Base-by-base conservation (phyloP, 2,329 filamentous ascomycete genomes). In the Aspergillus viridinutans region DNA sequence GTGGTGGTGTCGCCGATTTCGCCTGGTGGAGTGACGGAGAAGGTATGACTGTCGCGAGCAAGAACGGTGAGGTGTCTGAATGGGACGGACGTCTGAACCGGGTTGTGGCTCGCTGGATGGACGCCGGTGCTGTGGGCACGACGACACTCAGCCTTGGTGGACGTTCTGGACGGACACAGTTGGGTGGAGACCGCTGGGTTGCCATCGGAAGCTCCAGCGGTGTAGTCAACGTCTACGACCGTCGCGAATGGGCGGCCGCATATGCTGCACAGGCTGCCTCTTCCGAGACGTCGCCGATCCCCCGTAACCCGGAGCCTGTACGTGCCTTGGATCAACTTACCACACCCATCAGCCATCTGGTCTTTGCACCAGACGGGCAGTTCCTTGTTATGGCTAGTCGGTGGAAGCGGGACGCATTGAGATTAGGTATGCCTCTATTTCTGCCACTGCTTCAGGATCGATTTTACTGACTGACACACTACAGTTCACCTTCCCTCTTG, bases 201-300 rank as follows among this genome's bases (percentile, higher is more conserved):
- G 92, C 90, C 0, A 80, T 97, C 47, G 94, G 94, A 10, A 92
- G 89, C 57, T 89, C 85, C 61, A 92, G 86, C 60, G 94, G 94
- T 58, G 90, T 99, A 57, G 86, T 95, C 56, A 97, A 97, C 74
- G 82, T 99, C 59, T 99, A 99, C 77, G 91, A 97, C 71, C 88
- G 94, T 4, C 79, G 83, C 61, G 79, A 82, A 28, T 86, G 91
- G 76, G 76, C 76, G 42, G 69, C 69, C 32, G 65, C 78, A 51
- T 73, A 72, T 59, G 66, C 69, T 58, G 65, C 59, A 35, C 75
- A 75, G 29, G 42, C 58, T 43, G 52, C 53, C n/a, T 59, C 62
- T 49, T 58, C 61, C 4, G 60, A 61, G 53, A 57, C 57, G 49
- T 66, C 67, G 40, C 77, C 80, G 20, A 77, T 94, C 58, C 86